A percentile compares a stretch with the other conserved stretches of the same genome.
Conservation (phyloP, 768 basidiomycete genomes). For the Russula ochroleuca region DNA sequence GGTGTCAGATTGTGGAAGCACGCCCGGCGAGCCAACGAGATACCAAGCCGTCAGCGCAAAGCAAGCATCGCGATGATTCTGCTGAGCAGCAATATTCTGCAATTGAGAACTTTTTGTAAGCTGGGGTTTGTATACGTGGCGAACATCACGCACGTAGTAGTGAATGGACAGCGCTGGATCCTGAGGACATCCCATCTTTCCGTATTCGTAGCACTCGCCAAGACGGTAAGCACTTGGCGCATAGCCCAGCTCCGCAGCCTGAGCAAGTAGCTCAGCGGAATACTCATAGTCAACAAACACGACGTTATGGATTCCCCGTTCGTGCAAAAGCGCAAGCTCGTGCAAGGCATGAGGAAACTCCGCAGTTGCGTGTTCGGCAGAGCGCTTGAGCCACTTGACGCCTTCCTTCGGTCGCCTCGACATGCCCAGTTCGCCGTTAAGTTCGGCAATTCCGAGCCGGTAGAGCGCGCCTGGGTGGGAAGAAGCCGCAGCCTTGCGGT, state of each 20-base stretch:
- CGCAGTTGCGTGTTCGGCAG: conserved; percentile 88
- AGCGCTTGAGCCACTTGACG: conserved; percentile 97
- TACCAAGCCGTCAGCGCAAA: conserved; percentile 99
- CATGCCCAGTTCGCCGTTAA: conserved; percentile 90
- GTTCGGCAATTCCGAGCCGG: conserved; percentile 90
- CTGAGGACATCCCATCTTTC: conserved; percentile 96
- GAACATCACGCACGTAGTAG: conserved; percentile 79
- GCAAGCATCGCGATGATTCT: conserved; percentile 94
- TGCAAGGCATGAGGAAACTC: conserved; percentile 97
- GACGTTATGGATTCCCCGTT: conserved; percentile 97
- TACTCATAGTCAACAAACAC: conserved; percentile 97
- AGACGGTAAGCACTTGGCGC: conserved; percentile 93
- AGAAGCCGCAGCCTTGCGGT: conserved; percentile 87
- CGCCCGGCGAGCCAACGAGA: conserved; percentile 95
- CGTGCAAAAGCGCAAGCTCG: conserved; percentile 89
- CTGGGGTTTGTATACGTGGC: not conserved
- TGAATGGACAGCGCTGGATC: conserved; percentile 97
- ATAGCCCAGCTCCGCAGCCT: conserved; percentile 93
- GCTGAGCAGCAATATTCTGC: conserved; percentile 96
- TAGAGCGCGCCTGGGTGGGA: conserved; percentile 95
- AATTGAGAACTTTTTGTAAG: not conserved
- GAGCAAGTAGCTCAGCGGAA: conserved; percentile 87
- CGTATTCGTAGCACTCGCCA: conserved; percentile 99
- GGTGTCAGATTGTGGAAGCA: conserved; percentile 96
- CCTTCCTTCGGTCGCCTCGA: conserved; percentile 90